Evolutionary conservation across 805 yeast species (phyloP), one percentile per base, ranked within the genome.

Genomic region (Myxozyma sirexii): DNA sequence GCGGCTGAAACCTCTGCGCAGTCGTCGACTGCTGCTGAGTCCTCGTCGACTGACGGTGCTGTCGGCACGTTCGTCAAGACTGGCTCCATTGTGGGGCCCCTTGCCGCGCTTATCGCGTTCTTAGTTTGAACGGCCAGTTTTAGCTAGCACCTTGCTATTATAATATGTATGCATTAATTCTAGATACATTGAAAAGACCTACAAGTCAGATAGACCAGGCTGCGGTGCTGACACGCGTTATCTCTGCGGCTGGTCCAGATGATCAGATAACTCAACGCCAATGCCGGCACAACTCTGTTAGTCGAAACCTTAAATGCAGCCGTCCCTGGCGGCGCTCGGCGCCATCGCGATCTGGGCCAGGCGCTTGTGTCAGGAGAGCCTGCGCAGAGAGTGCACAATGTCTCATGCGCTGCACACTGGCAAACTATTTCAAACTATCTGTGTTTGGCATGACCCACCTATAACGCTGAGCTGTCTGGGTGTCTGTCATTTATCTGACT

Each of bases 41-140:
- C 41, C 6, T 31, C 48, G 13, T 42, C 56, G 8, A 23, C 48
- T 42, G 56, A 23, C 42, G 56, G 42, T 3, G 56, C 48, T 5
- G 33, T 42, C 10, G 48, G 41, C n/a, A 43, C 29, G n/a, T 12
- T 42, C 26, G 48, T 52, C 48, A 35, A 21, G 21, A 7, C 48
- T 13, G 43, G 52, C 23, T 19, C 48, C 12, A 23, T 52, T 29
- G 3, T 52, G 26, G 56, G 38, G 3, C 56, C 48, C 2, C 23
- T 52, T 27, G 56, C 41, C 12, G 56, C 49, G 3, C 21, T 52
- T 19, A 26, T 42, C 15, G 48, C 42, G 13, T 52, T 52, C 29
- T 31, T 52, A 41, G 31, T 43, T n/a, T 52, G 42, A n/a, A 17
- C 21, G 12, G 38, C 26, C 7, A 2, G 26, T n/a, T 31, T 15